A percentile compares a stretch with the other conserved stretches of the same genome.
These are phyloP conservation scores for Artomyces pyxidatus DNA, from an alignment of 768 basidiomycete species.

Conservation along the genomic window DNA sequence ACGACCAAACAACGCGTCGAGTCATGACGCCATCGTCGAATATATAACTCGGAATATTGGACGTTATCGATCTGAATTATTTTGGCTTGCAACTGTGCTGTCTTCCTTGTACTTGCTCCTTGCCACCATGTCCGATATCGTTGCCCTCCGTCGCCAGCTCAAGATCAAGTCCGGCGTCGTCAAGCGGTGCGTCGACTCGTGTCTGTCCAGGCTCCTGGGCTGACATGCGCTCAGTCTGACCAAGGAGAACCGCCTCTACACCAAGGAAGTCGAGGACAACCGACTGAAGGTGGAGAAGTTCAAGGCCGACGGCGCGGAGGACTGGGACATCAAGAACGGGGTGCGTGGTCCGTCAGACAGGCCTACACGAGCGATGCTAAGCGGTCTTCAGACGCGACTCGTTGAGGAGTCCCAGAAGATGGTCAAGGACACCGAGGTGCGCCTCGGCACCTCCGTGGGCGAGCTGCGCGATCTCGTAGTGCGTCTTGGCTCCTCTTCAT, in stretches of 20 bases:
- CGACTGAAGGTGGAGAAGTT: slow-evolving; percentile 54
- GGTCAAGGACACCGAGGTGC: slow-evolving; percentile 57
- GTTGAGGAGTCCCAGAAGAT: slow-evolving; percentile 72
- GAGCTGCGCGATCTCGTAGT: slow-evolving; percentile 66
- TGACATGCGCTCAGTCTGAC: slow-evolving; percentile 19
- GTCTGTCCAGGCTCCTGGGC: not conserved
- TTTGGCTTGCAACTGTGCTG: too few relatives aligned
- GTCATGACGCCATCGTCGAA: too few relatives aligned
- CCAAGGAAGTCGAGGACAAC: slow-evolving; percentile 53
- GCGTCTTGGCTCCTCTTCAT: slow-evolving; percentile 23
- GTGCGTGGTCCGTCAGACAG: slow-evolving; percentile 32
- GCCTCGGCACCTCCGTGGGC: slow-evolving; percentile 52
- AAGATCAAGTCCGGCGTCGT: slow-evolving; percentile 68
- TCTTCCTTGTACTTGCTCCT: too few relatives aligned
- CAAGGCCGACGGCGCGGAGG: slow-evolving; percentile 47
- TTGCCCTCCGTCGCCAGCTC: slow-evolving; percentile 53
- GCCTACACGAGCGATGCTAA: not conserved
- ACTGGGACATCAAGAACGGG: slow-evolving; percentile 72
- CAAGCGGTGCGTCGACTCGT: slow-evolving; percentile 58
- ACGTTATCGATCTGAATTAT: too few relatives aligned
- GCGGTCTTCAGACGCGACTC: slow-evolving; percentile 21
- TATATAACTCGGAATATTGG: too few relatives aligned
- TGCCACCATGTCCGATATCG: slow-evolving; percentile 38
- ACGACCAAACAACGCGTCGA: too few relatives aligned
- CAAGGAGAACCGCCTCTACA: slow-evolving; percentile 65